Evolutionary conservation across 2,329 filamentous ascomycete species (phyloP).

Genomic region (Apiospora aurea): DNA sequence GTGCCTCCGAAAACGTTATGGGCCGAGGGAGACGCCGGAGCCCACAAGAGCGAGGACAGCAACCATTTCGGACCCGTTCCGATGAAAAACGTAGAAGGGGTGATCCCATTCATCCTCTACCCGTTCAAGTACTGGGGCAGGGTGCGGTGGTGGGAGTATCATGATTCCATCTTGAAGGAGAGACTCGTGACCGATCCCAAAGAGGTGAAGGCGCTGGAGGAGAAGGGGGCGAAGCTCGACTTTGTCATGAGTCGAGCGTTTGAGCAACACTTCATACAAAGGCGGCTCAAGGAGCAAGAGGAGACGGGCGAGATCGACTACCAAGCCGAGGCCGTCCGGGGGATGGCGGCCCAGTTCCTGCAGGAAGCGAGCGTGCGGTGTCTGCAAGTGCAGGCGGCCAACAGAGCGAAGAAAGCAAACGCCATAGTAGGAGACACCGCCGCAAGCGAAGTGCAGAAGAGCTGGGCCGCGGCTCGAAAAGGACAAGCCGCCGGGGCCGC

Average conservation of each 20-base stretch:
- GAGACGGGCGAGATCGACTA: neutral
- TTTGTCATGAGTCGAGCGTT: neutral
- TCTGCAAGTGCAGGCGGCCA: neutral
- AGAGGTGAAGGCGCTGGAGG: neutral
- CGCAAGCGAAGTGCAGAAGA: neutral
- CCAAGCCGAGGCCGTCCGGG: neutral
- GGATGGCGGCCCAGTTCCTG: neutral
- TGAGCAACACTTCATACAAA: no score
- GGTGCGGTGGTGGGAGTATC: neutral
- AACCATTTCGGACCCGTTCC: neutral
- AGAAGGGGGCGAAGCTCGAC: neutral
- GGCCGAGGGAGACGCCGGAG: neutral
- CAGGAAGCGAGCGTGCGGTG: neutral
- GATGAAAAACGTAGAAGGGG: accelerated
- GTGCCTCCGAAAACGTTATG: neutral
- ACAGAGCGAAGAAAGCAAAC: neutral
- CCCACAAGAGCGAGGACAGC: neutral
- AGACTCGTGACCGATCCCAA: neutral
- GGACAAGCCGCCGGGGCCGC: no score
- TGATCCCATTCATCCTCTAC: neutral
- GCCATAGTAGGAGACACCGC: neutral
- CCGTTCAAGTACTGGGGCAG: neutral
- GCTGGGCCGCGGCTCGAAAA: no score
- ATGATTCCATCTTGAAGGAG: neutral
- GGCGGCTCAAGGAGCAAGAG: neutral